Evolutionary conservation across 2,329 filamentous ascomycete genomes (phyloP), one percentile per base, ranked within the genome.

Genomic region (Hansfordia pulvinata): DNA sequence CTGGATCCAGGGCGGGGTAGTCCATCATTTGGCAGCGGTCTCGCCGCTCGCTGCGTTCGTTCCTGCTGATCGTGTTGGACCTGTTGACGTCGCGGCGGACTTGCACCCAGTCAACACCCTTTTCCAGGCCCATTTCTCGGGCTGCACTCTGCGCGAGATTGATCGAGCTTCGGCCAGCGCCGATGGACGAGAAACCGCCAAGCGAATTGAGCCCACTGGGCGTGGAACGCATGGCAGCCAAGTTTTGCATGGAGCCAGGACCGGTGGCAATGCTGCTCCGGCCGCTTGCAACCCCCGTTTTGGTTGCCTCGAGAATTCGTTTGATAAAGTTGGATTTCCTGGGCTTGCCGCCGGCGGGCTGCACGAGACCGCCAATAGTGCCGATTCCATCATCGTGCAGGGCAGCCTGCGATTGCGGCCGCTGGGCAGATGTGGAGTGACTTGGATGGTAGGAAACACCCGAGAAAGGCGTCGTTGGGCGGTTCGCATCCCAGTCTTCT

Each of bases 21-120:
- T 94, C 86, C 59, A 94, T 74, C 82, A 96, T 90, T 44, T 93
- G 79, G 44, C 86, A 94, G 28, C 88, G 71, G 42, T 98, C 88
- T 22, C 72, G 76, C 28, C 88, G 66, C 47, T 98, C 90, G 20
- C 74, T 64, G 12, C 77, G 70, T 55, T 98, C 90, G 37, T 88
- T 90, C 34, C 76, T 77, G 51, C 86, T 93, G 19, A 94, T 62
- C 0, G 88, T 90, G 45, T 93, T 96, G 4, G 88, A 93, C 19
- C 90, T 72, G 50, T 98, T 96, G 24, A 98, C 79, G 52, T 98
- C 92, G 23, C 90, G 74, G 19, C 90, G 78, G 13, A 96, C 85
- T 49, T 96, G 86, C n/a, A 98, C 85, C 86, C 90, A 98, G 48
- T 96, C 88, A 10, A 81, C 67, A 8, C 57, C 58, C 12, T 57